Evolutionary conservation across 345 rosid genomes (phyloP), one percentile per base, ranked within the genome.

Genomic region (Stellera chamaejasme): DNA sequence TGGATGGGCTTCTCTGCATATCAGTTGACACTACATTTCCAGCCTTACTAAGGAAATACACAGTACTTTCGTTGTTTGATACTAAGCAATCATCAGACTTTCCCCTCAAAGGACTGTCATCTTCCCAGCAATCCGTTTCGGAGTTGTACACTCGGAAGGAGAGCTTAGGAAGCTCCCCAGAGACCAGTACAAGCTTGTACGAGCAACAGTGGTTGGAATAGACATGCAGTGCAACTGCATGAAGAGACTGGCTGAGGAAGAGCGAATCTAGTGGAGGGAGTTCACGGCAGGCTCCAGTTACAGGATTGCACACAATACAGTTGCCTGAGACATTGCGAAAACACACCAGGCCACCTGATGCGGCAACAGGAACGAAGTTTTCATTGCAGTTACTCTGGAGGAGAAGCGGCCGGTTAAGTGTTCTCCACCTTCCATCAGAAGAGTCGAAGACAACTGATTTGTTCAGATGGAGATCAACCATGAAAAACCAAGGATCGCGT

Each of bases 401-500:
- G 32, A 66, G 55, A 27, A 67, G 45, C 4, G 61, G 65, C 51
- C 54, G 68, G 61, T 56, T 65, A 58, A 87, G 90, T 44, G 65
- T 75, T 63, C 72, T 90, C 96, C 96, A 90, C 64, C 47, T 71
- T 55, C 68, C 66, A 0, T 82, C 97, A 3, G 81, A 63, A 13
- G 87, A 84, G 54, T 90, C 96, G 48, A 81, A 81, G 25, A 82
- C 64, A 48, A 84, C 70, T 0, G 93, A 75, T 11, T 56, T 65
- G 66, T 79, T 67, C 53, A 59, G 53, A 11, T 62, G 51, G 58
- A 73, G 64, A 57, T 66, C 61, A 1, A 83, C 84, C 96, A 90
- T 87, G 77, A 77, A 76, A 77, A 84, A 90, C 85, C 94, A 90
- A 32, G 97, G 96, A 44, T 81, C 96, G 63, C 97, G 69, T 51